phyloP scores from a whole-genome alignment of 2,329 filamentous ascomycete genomes.

The Davidsoniella eucalypti region DNA sequence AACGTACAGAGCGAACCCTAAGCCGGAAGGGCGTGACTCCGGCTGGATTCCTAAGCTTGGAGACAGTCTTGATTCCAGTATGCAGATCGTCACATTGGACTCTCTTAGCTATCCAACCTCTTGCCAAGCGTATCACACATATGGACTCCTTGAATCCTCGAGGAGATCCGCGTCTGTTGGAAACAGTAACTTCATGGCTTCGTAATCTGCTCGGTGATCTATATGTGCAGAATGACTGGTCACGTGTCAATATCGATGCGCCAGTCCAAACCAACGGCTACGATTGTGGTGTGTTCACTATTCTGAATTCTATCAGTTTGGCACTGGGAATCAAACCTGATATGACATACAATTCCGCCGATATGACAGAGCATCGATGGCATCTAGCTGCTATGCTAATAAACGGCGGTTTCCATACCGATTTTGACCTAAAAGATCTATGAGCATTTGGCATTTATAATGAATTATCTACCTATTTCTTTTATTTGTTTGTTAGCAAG shows the following conservation, averaged over 20 bases:
- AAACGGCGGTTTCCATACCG: constrained; percentile 47
- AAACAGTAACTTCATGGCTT: constrained; percentile 37
- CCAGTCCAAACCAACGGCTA: constrained; percentile 47
- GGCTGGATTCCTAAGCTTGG: constrained; percentile 45
- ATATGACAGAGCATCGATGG: constrained; percentile 43
- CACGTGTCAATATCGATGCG: constrained; percentile 30
- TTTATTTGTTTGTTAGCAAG: neutral
- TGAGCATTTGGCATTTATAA: constrained; percentile 14
- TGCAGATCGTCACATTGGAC: constrained; percentile 54
- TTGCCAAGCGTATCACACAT: constrained; percentile 44
- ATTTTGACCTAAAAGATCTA: constrained; percentile 34
- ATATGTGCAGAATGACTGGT: constrained; percentile 46
- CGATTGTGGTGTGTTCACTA: constrained; percentile 65
- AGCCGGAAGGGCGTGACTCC: constrained; percentile 39
- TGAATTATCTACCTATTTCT: neutral
- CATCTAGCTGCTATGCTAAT: constrained; percentile 49
- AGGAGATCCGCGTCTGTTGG: constrained; percentile 25
- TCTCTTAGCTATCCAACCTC: constrained; percentile 48
- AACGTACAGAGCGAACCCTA: constrained; percentile 36
- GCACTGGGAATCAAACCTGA: constrained; percentile 35
- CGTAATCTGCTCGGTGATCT: constrained; percentile 35
- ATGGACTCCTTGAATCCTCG: constrained; percentile 45
- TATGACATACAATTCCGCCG: constrained; percentile 30
- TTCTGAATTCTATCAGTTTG: constrained; percentile 54
- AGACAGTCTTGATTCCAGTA: constrained; percentile 55